Evolutionary conservation across 1,139 yeast species (phyloP), one percentile per base, ranked within the genome.

Genomic region (Geotrichum histeridarum): DNA sequence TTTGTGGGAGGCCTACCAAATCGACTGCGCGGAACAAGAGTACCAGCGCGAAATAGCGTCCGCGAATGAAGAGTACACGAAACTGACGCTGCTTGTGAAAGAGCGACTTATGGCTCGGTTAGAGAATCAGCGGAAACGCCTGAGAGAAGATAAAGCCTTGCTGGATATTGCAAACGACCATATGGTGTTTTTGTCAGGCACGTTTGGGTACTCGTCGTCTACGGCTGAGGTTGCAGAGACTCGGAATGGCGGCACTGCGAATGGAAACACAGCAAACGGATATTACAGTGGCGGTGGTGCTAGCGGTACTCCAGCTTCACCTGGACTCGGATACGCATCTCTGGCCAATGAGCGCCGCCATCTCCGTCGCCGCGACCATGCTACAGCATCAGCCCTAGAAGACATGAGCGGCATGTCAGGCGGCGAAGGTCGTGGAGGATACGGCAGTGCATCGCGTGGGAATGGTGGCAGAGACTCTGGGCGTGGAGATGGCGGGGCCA

Each of bases 131-230:
- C 84, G 90, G 62, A 86, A 86, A 63, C 89, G 86, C 64, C 76
- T 93, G 59, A 85, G 88, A 65, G 97, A 93, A 67, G 99, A 93
- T 67, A 86, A 91, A 66, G 80, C 93, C 18, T 73, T 93, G 57
- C 77, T 91, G 65, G 96, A 93, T 68, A 79, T 93, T 58, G 95
- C 96, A 38, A 90, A 80, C 62, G 80, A 79, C 33, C 82, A 81
- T 61, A 73, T 81, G 18, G 77, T 81, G 57, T 73, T 73, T 47
- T 61, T 72, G 31, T 50, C 65, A 8, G 65, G 62, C 47, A 32
- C 54, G 17, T 47, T 51, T 31, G 55, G 57, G 15, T 18, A 37
- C 37, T 27, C 30, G 30, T 15, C 42, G 42, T 7, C 42, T 2
- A 12, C 17, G 12, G 42, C 27, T 8, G 42, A 11, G 14, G 44